These are phyloP conservation scores for Macroventuria anomochaeta DNA, from an alignment of 2,329 filamentous ascomycete species.

Conservation along the genomic window DNA sequence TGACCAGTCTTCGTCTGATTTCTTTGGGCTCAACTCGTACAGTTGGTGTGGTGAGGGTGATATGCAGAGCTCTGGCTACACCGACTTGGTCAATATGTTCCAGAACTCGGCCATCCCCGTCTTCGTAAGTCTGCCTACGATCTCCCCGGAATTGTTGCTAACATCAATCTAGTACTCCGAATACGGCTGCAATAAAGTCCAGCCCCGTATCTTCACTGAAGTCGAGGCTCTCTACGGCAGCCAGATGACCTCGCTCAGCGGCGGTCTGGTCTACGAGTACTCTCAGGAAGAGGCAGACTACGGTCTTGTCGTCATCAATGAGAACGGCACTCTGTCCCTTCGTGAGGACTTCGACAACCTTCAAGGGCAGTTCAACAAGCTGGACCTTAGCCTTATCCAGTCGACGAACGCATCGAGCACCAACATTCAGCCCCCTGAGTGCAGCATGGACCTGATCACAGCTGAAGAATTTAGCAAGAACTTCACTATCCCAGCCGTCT, in stretches of 20 bases:
- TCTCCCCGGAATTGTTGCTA: not conserved
- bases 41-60: conserved; percentile 75
- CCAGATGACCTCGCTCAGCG: conserved; percentile 75
- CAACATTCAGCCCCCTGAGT: conserved; percentile 65
- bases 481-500: conserved; percentile 76
- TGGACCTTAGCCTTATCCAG: conserved; percentile 74
- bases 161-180: conserved; percentile 66
- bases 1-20: conserved; percentile 69
- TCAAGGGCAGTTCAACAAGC: conserved; percentile 73
- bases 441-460: conserved; percentile 70
- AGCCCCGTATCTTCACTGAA: conserved; percentile 76
- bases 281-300: conserved; percentile 71
- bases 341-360: conserved; percentile 68
- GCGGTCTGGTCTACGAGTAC: conserved; percentile 83
- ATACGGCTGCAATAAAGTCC: conserved; percentile 73
- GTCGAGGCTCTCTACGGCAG: conserved; percentile 73
- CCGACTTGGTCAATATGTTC: conserved; percentile 70
- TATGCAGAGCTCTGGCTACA: conserved; percentile 66
- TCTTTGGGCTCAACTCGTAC: conserved; percentile 80
- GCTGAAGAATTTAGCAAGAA: conserved; percentile 71
- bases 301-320: conserved; percentile 56
- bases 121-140: conserved; percentile 55
- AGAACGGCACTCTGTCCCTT: conserved; percentile 53
- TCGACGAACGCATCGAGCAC: conserved; percentile 64
- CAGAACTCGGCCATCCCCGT: conserved; percentile 70